Percentiles rank a stretch among this genome's conserved stretches.
Evolutionary conservation across 768 basidiomycete species (phyloP).

Genomic region (Tremella fuciformis): DNA sequence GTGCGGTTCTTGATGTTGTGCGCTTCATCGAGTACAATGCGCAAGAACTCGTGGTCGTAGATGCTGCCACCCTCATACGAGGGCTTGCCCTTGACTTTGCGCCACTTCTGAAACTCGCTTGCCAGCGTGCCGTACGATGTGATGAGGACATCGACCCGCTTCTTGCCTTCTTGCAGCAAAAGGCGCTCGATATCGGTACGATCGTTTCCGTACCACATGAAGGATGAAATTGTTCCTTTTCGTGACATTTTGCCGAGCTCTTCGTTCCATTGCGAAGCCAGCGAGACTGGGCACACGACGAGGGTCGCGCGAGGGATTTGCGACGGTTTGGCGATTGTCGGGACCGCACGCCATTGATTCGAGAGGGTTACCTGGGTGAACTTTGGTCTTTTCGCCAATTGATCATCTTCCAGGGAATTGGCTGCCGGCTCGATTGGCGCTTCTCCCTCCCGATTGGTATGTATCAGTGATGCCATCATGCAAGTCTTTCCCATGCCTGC

Average conservation of each 20-base stretch:
- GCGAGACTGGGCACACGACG: constrained; percentile 86
- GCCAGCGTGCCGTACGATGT: constrained; percentile 88
- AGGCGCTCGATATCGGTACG: constrained; percentile 65
- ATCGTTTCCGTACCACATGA: constrained; percentile 87
- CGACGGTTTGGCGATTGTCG: constrained; percentile 55
- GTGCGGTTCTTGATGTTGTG: constrained; percentile 88
- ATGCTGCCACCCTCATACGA: constrained; percentile 61
- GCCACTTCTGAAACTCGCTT: constrained; percentile 65
- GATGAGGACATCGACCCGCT: constrained; percentile 69
- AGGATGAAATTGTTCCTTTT: constrained; percentile 63
- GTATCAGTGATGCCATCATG: constrained; percentile 85
- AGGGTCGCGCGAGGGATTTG: constrained; percentile 68
- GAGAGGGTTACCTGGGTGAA: constrained; percentile 50
- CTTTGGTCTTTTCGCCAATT: constrained; percentile 40
- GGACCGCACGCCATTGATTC: constrained; percentile 45
- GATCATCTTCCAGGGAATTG: constrained; percentile 27
- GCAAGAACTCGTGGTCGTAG: constrained; percentile 44
- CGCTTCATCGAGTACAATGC: constrained; percentile 67
- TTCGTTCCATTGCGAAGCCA: constrained; percentile 88
- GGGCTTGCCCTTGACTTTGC: constrained; percentile 58
- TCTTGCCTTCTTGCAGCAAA: constrained; percentile 58
- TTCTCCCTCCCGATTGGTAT: constrained; percentile 61
- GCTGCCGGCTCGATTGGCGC: constrained; percentile 43
- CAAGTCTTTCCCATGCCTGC: constrained; percentile 52
- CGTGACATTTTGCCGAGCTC: constrained; percentile 83